Base-by-base conservation (phyloP, 2,329 filamentous ascomycete genomes). In the Pseudocercospora ulei region DNA sequence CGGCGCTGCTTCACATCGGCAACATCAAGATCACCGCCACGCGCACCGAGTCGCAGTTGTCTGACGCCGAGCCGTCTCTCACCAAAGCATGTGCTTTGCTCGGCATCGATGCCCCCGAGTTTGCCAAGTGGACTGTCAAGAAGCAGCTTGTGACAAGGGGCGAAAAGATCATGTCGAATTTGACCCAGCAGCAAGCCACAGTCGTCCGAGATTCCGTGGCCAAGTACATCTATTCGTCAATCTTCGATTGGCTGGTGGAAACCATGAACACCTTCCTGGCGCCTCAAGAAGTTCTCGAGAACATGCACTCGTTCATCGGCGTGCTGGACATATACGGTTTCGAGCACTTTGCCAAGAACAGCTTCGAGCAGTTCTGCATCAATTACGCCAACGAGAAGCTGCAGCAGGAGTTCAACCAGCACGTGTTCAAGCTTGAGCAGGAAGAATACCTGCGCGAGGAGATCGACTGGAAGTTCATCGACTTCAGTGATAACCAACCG, bases 331-430 rank as follows among this genome's bases (percentile, higher is more conserved):
- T 98, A 53, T 96, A 96, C 64, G 88, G 88, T 48, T 98, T 98
- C 58, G 90, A 98, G 63, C 90, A 96, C 65, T 98, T 98, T 58
- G 88, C 90, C 47, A 96, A 95, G 71, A 98, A 98, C 68, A 98
- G 90, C 0, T 98, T 98, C 56, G 90, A 98, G 62, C 90, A 98
- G 62, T 98, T 98, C 65, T 98, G 90, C 66, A 98, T 98, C 74
- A 98, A 98, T 65, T 98, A 98, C 58, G 90, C 90, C 65, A 98
- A 98, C 64, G 90, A 98, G 65, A 98, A 98, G 66, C 70, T 98
- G 38, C 90, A 98, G 61, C 90, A 98, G 62, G 88, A 96, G 62
- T 98, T 98, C 71, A 98, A 98, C 65, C 85, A 92, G 61, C 90
- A 98, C 58, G 90, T 98, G 22, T 98, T 98, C 75, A 95, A 96